Evolutionary conservation across 2,329 filamentous ascomycete genomes (phyloP), one percentile per base, ranked within the genome.

Genomic region (Hypomyces perniciosus): DNA sequence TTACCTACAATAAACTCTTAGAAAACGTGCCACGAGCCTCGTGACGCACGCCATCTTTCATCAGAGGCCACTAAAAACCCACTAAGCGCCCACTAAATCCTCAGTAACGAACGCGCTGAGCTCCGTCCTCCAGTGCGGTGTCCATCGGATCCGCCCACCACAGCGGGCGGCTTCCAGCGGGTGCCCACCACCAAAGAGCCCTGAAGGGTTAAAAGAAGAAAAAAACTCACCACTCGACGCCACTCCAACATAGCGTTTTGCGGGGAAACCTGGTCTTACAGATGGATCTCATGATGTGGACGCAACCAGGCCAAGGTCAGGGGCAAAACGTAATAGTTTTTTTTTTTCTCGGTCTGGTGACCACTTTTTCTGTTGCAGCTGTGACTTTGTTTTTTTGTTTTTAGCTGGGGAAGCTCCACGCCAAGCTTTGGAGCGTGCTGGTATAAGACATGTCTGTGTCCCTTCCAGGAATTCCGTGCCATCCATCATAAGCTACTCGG

Each of bases 1-100:
- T 53, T 53, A 53, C 48, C 48, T 53, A 53, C 51, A 53, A 47
- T 27, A 51, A 53, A 53, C 51, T 51, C 43, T 31, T 7, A 40
- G 35, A 20, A n/a, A 45, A 9, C 48, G 47, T 34, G 33, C 41
- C 37, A 27, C 13, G 30, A 35, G 41, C 51, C 51, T 37, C 51
- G 47, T 51, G 51, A 53, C 47, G 42, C 47, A 50, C 51, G 47
- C 51, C 46, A 50, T 50, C 47, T 46, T 37, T 52, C 49, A 46
- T 44, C 49, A 51, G 49, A 51, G 48, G 39, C 44, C 10, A 20
- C 20, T 20, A 20, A 20, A 20, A 20, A 20, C 20, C 20, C 20
- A 20, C 10, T 30, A 9, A 47, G 45, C 45, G 45, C 45, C 20
- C 20, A 20, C 20, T 20, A 20, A 2, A 20, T 20, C n/a, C n/a